A percentile compares a stretch with the other conserved stretches of the same genome.
These are phyloP conservation scores for Datura wrightii DNA, from an alignment of 257 asterid genomes.

Conservation along the genomic window DNA sequence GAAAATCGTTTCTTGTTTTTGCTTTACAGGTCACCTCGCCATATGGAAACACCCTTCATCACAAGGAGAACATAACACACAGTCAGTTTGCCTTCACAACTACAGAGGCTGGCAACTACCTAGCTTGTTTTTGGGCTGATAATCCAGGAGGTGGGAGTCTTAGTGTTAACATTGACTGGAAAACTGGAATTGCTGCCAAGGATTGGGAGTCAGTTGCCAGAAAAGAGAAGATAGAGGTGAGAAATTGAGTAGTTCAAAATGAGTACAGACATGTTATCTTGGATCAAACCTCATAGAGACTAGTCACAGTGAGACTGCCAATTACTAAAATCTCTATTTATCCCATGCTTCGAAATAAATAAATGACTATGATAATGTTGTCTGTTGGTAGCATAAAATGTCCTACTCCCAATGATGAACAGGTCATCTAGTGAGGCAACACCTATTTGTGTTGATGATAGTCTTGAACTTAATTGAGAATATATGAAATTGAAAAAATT, in stretches of 20 bases:
- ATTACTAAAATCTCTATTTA: neutral
- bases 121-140: conserved; percentile 84
- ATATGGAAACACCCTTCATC: conserved; percentile 73
- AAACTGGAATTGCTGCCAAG: conserved; percentile 88
- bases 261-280: neutral
- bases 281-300: neutral
- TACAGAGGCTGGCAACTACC: conserved; percentile 74
- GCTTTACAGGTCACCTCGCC: conserved; percentile 74
- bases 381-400: neutral
- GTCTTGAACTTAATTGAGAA: neutral
- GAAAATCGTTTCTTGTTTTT: neutral
- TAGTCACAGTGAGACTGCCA: neutral
- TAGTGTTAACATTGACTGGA: conserved; percentile 86
- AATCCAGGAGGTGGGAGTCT: conserved; percentile 58
- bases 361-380: neutral
- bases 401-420: neutral
- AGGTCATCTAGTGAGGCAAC: neutral
- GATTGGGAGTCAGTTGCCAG: conserved; percentile 94
- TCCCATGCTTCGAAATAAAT: neutral
- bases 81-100: conserved; percentile 92
- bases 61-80: conserved; percentile 66
- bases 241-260: conserved; percentile 20
- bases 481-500: neutral
- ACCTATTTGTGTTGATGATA: conserved; percentile 10
- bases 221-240: conserved; percentile 87